Evolutionary conservation across 116 monocot genomes (phyloP).

Genomic region (Phalaenopsis hybrid): DNA sequence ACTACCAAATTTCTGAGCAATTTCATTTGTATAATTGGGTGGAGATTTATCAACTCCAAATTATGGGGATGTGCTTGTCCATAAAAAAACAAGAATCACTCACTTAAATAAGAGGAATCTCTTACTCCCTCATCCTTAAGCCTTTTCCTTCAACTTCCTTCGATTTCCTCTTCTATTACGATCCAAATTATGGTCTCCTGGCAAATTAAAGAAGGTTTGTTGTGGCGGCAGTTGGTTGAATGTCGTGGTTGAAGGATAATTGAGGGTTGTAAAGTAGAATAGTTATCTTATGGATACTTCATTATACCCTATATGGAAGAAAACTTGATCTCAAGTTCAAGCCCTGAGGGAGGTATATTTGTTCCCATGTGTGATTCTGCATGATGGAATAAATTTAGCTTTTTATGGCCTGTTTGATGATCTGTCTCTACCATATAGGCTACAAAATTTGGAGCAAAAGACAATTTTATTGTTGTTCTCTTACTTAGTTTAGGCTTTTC

Average conservation of each 20-base stretch:
- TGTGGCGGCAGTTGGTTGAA: not conserved
- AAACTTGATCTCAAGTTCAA: not conserved
- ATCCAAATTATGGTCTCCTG: not conserved
- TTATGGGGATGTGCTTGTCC: not conserved
- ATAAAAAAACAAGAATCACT: not conserved
- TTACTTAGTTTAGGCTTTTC: too few species aligned
- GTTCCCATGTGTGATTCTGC: too few species aligned
- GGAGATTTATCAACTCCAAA: not conserved
- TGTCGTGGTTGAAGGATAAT: not conserved
- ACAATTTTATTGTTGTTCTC: too few species aligned
- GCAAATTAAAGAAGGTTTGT: not conserved
- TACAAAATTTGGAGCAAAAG: too few species aligned
- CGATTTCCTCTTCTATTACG: not conserved
- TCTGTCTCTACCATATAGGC: too few species aligned
- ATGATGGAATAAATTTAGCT: too few species aligned
- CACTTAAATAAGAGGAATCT: not conserved
- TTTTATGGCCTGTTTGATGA: too few species aligned
- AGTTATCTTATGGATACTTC: not conserved
- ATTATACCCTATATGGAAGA: not conserved
- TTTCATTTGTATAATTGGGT: not conserved
- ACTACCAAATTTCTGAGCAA: not conserved
- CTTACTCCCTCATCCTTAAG: not conserved
- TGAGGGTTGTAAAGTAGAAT: not conserved
- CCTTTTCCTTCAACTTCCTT: not conserved
- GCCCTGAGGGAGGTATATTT: too few species aligned